Percentiles rank a stretch among this genome's conserved stretches.
phyloP scores from a whole-genome alignment of 2,329 filamentous ascomycete genomes.

The Chrysoporthe austroafricana region DNA sequence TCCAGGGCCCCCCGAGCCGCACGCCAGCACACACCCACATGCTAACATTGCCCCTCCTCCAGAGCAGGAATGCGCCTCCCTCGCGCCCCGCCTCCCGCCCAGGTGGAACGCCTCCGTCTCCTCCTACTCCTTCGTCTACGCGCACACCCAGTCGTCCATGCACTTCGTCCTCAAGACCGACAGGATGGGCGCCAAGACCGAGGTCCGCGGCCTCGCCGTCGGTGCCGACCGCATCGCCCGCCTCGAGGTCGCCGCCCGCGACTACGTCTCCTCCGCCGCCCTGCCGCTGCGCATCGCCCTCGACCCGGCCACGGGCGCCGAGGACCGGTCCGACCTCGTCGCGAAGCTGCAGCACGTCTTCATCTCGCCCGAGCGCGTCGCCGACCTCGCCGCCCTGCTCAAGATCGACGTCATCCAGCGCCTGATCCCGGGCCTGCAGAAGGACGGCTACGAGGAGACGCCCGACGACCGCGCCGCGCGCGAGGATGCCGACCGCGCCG shows the following conservation, averaged over 20 bases:
- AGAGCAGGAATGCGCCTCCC: constrained; percentile 61
- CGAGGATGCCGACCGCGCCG: constrained; percentile 46
- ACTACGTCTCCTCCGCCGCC: constrained; percentile 68
- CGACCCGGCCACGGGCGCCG: constrained; percentile 41
- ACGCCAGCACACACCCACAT: constrained; percentile 11
- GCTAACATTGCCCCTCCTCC: constrained; percentile 6
- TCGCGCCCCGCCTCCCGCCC: constrained; percentile 67
- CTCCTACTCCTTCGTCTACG: constrained; percentile 83
- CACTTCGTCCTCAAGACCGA: constrained; percentile 82
- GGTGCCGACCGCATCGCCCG: constrained; percentile 81
- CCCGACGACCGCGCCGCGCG: constrained; percentile 45
- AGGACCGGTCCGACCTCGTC: constrained; percentile 55
- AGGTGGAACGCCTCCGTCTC: constrained; percentile 79
- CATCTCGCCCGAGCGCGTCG: constrained; percentile 70
- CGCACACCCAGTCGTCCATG: constrained; percentile 83
- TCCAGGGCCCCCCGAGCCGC: background rate
- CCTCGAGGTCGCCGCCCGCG: constrained; percentile 73
- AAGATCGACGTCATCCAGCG: constrained; percentile 83
- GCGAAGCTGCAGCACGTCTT: constrained; percentile 66
- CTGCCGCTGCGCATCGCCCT: constrained; percentile 62
- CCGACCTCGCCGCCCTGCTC: constrained; percentile 70
- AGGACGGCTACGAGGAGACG: constrained; percentile 76
- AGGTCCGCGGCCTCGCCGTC: constrained; percentile 77
- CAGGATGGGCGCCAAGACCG: constrained; percentile 80
- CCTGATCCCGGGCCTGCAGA: constrained; percentile 75